These are phyloP conservation scores for Firmiana major DNA, from an alignment of 345 rosid genomes.

Conservation along the genomic window DNA sequence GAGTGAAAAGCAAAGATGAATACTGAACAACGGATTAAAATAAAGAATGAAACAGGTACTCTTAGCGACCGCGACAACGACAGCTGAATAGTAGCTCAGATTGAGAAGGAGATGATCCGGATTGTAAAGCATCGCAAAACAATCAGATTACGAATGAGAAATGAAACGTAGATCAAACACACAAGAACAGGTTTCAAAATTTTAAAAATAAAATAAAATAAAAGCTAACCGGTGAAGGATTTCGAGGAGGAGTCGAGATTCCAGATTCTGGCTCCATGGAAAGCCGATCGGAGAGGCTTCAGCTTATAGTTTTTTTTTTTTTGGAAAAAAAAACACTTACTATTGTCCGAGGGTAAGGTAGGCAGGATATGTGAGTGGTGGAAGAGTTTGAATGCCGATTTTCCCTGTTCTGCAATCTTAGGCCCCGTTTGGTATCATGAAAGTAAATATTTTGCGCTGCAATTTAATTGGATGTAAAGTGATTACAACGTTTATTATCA, in stretches of 20 bases:
- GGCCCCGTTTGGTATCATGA: no score
- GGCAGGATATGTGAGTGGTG: neutral
- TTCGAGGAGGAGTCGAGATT: neutral
- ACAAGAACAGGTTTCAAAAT: neutral
- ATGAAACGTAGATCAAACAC: neutral
- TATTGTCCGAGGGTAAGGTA: no score
- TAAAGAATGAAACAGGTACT: neutral
- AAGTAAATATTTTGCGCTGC: no score
- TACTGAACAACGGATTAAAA: neutral
- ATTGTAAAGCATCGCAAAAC: neutral
- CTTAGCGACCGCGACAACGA: neutral
- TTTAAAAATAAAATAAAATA: neutral
- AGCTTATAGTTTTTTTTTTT: no score
- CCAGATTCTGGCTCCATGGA: slow-evolving; percentile 4
- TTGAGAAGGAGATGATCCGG: neutral
- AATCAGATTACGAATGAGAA: neutral
- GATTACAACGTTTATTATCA: no score
- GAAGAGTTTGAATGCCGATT: neutral
- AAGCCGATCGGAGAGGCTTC: neutral
- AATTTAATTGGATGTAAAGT: no score
- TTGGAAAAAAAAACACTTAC: no score
- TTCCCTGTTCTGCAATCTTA: no score
- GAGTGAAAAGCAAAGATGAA: neutral
- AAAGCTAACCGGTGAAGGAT: slow-evolving; percentile 6
- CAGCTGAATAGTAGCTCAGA: neutral